These are phyloP conservation scores for Botryotinia convoluta DNA, from an alignment of 2,329 filamentous ascomycete species.

Conservation along the genomic window DNA sequence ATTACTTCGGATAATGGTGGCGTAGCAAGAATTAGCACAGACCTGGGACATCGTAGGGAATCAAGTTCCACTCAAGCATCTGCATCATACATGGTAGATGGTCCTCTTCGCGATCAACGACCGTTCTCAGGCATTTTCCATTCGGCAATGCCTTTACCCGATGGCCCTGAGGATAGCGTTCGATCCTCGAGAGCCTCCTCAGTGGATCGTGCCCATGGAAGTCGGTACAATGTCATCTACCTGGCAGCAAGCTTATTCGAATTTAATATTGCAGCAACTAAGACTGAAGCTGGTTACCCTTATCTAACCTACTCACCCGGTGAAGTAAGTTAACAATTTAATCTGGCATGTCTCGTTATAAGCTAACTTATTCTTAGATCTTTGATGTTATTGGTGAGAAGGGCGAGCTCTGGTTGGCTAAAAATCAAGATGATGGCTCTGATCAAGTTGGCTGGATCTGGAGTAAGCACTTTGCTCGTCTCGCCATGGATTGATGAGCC, in stretches of 20 bases:
- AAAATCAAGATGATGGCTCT: constrained; percentile 86
- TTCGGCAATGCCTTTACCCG: constrained; percentile 78
- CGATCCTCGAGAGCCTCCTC: constrained; percentile 59
- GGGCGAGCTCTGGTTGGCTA: constrained; percentile 94
- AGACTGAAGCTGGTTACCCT: constrained; percentile 90
- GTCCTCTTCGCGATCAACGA: constrained; percentile 29
- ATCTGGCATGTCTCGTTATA: not conserved
- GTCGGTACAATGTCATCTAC: constrained; percentile 75
- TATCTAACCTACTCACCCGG: constrained; percentile 95
- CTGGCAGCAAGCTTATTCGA: constrained; percentile 92
- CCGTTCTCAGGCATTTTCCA: constrained; percentile 79
- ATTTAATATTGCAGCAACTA: constrained; percentile 91
- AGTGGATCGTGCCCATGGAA: constrained; percentile 50
- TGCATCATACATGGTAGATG: constrained; percentile 42
- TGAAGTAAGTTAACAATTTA: constrained; percentile 57
- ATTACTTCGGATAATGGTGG: constrained; percentile 49
- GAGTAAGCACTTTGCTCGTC: constrained; percentile 89
- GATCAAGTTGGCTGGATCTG: constrained; percentile 93
- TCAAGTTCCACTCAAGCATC: constrained; percentile 56
- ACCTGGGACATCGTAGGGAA: constrained; percentile 50
- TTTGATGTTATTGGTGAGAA: constrained; percentile 95
- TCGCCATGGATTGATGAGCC: constrained; percentile 43
- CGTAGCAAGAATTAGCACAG: constrained; percentile 51
- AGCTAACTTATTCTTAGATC: constrained; percentile 49
- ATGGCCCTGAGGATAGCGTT: constrained; percentile 55